Conservation (phyloP, 345 rosid species). For the Nasturtium officinale region DNA sequence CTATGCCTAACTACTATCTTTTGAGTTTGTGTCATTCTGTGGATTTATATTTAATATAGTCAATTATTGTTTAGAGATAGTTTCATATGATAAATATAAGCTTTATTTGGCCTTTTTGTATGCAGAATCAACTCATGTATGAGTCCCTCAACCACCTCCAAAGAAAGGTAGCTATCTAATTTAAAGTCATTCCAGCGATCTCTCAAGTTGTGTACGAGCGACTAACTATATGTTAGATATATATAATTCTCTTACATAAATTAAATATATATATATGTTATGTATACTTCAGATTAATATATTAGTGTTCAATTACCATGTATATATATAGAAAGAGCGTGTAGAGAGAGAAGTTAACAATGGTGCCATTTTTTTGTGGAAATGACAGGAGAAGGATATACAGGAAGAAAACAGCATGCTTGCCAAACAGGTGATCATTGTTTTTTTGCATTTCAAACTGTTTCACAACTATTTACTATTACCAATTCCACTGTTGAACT, state of each 20-base stretch:
- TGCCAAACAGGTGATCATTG: conserved; percentile 61
- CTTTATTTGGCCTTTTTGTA: background rate
- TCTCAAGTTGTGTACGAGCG: background rate
- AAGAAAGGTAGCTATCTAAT: conserved; percentile 79
- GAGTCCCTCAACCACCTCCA: conserved; percentile 81
- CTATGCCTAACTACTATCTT: background rate
- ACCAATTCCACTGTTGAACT: conserved; percentile 26
- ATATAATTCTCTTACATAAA: background rate
- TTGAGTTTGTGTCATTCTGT: background rate
- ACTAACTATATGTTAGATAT: background rate
- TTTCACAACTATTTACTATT: conserved; percentile 35
- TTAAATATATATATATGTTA: background rate
- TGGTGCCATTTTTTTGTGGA: conserved; percentile 21
- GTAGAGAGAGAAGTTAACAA: conserved; percentile 7
- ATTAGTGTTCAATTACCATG: background rate
- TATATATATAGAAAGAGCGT: background rate
- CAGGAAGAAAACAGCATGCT: conserved; percentile 69
- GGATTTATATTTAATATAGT: background rate
- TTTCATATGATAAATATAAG: background rate
- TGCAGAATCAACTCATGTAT: conserved; percentile 82
- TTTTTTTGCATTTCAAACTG: conserved; percentile 14
- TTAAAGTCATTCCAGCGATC: background rate
- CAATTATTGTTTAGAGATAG: background rate
- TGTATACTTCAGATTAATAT: background rate
- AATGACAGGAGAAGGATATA: conserved; percentile 66